Conservation (phyloP, 192 early-diverging fungal species). For the Gamsiella multidivaricata region DNA sequence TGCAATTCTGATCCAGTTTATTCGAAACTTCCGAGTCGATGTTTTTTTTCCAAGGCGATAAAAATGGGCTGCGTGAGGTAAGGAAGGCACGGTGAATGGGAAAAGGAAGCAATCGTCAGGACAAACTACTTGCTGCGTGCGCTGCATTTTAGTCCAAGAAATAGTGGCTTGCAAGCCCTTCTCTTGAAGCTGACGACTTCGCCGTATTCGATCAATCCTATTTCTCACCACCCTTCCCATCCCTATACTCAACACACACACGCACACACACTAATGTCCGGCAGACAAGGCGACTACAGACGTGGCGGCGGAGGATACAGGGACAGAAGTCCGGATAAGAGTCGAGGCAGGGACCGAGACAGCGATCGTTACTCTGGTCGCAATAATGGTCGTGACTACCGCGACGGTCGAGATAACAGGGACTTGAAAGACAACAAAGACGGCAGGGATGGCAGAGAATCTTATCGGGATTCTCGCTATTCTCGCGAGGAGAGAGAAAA, state of each 20-base stretch:
- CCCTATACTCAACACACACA: background rate
- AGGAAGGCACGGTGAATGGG: too few relatives aligned
- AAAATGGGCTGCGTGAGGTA: too few relatives aligned
- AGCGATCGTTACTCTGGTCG: slow-evolving; percentile 35
- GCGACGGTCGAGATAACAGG: slow-evolving; percentile 48
- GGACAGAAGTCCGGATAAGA: slow-evolving; percentile 46
- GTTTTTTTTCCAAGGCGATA: too few relatives aligned
- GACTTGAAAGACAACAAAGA: slow-evolving; percentile 21
- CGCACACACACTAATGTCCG: slow-evolving; percentile 1
- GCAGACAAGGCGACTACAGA: slow-evolving; percentile 35
- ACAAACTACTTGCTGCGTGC: background rate
- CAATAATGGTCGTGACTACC: slow-evolving; percentile 36
- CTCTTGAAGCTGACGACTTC: too few relatives aligned
- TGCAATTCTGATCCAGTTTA: too few relatives aligned
- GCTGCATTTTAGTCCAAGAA: background rate
- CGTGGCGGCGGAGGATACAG: slow-evolving; percentile 49
- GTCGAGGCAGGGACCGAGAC: slow-evolving; percentile 33
- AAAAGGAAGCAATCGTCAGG: background rate
- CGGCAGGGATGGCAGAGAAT: slow-evolving; percentile 36
- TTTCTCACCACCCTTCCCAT: background rate
- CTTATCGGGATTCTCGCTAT: slow-evolving; percentile 31
- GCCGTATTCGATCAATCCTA: background rate
- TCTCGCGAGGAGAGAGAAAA: slow-evolving; percentile 13
- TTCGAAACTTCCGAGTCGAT: too few relatives aligned
- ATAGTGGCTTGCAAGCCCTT: background rate